These are phyloP conservation scores for Tetrapisispora taiwanensis DNA, from an alignment of 805 yeast species.

Conservation along the genomic window DNA sequence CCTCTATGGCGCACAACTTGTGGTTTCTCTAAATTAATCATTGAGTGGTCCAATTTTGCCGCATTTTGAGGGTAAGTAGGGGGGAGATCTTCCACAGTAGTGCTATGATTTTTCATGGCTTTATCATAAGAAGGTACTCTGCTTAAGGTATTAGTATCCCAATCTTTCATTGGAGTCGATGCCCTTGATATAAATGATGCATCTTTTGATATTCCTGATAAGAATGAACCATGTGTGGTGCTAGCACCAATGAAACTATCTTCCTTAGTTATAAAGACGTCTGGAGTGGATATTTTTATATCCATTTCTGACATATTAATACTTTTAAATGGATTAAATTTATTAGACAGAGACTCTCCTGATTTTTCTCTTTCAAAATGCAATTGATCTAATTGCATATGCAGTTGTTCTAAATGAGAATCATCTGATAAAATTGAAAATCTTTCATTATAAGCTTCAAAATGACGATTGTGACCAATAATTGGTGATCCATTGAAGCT, in stretches of 20 bases:
- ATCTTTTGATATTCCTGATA: conserved; percentile 42
- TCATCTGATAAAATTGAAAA: background rate
- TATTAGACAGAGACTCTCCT: background rate
- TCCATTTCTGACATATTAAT: background rate
- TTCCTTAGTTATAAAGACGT: background rate
- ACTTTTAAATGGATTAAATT: background rate
- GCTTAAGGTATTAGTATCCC: conserved; percentile 41
- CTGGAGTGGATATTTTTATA: conserved; percentile 1
- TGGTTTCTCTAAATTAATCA: conserved; percentile 17
- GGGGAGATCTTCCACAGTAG: conserved; percentile 44
- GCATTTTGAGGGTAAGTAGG: conserved; percentile 46
- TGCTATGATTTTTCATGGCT: conserved; percentile 50
- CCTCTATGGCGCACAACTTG: conserved; percentile 21
- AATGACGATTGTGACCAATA: background rate
- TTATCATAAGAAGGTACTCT: conserved; percentile 78
- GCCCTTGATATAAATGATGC: conserved; percentile 36
- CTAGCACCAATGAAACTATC: conserved; percentile 2
- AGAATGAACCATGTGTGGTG: conserved; percentile 43
- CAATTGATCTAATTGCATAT: conserved; percentile 9
- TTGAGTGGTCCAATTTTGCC: background rate
- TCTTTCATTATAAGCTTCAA: background rate
- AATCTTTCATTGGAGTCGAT: conserved; percentile 24
- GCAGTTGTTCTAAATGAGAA: background rate
- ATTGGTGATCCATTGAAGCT: background rate
- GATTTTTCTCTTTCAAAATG: conserved; percentile 10